Base-by-base conservation (phyloP, 768 basidiomycete species). In the Mycena polygramma region DNA sequence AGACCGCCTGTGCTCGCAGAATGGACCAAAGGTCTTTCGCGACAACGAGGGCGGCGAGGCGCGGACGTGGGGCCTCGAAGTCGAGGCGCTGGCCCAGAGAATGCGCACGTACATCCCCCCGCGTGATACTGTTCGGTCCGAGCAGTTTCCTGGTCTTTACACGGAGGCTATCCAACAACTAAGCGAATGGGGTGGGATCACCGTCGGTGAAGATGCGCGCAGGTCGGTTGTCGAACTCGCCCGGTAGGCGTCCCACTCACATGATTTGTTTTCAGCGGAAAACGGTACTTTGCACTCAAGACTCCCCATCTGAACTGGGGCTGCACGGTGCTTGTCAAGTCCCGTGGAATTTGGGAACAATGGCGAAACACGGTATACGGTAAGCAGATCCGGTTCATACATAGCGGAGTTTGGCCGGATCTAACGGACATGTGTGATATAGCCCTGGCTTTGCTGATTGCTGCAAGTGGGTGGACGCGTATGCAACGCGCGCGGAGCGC, bases 151-250 rank as follows among this genome's bases (percentile, higher is more conserved):
- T 75, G 92, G 93, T 63, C 88, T 91, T 49, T 95, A 94, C 76
- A 85, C 90, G 73, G 90, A 92, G 78, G 94, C 94, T 24, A 90
- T 96, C 69, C 89, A 91, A 72, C 90, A 95, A 75, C 81, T 96
- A 62, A 83, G 88, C 54, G 85, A 90, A 76, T 94, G 91, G 89
- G 92, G 91, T 65, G 90, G 91, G 20, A 85, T 95, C 30, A 83
- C 92, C 68, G 84, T 91, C 66, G 89, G 86, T 57, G 88, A 89
- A 79, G 90, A 92, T 74, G 82, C 84, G 93, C 94, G 77, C 79
- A 93, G 85, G 30, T 46, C 69, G 62, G 67, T 65, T 37, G 35
- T 36, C 19, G 37, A 51, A 26, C 39, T 55, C 8, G 48, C 39
- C 48, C 66, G 68, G 22, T 45, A 11, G 37, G 67, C 66, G 57